These are phyloP conservation scores for Boechera retrofracta DNA, from an alignment of 345 rosid species.

Conservation along the genomic window DNA sequence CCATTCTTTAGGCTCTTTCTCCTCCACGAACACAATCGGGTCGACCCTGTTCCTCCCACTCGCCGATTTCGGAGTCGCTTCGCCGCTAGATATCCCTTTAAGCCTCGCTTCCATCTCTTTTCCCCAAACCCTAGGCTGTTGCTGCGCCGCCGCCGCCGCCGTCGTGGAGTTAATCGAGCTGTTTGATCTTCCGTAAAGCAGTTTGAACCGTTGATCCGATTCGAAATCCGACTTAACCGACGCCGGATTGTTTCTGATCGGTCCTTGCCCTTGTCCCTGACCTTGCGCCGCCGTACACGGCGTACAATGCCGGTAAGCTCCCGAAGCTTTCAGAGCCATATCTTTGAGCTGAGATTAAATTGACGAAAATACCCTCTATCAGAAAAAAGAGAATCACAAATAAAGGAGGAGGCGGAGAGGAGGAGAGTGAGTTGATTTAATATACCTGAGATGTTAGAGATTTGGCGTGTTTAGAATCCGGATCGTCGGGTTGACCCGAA, in stretches of 20 bases:
- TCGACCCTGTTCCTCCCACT: slow-evolving; percentile 67
- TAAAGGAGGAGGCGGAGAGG: background rate
- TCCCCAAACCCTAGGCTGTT: slow-evolving; percentile 67
- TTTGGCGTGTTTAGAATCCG: slow-evolving; percentile 58
- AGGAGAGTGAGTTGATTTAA: background rate
- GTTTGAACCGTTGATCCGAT: slow-evolving; percentile 66
- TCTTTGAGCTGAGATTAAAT: slow-evolving; percentile 69
- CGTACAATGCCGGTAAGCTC: slow-evolving; percentile 83
- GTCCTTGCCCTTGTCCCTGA: slow-evolving; percentile 47
- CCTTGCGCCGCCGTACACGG: slow-evolving; percentile 70
- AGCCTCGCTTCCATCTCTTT: slow-evolving; percentile 89
- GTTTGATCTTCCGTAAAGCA: slow-evolving; percentile 75
- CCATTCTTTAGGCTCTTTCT: slow-evolving; percentile 92
- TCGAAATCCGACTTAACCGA: slow-evolving; percentile 65
- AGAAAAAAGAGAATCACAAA: background rate
- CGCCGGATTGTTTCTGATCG: slow-evolving; percentile 40
- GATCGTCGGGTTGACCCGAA: slow-evolving; percentile 58
- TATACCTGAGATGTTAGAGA: slow-evolving; percentile 87
- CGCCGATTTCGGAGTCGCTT: slow-evolving; percentile 69
- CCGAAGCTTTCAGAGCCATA: slow-evolving; percentile 92
- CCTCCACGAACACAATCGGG: slow-evolving; percentile 76
- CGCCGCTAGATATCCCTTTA: slow-evolving; percentile 74
- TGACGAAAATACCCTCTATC: slow-evolving; percentile 26
- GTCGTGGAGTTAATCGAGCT: slow-evolving; percentile 67
- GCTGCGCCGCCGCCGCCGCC: slow-evolving; percentile 51